Percentiles rank a stretch among this genome's conserved stretches.
phyloP scores from a whole-genome alignment of 257 asterid genomes.

The Vinca minor region DNA sequence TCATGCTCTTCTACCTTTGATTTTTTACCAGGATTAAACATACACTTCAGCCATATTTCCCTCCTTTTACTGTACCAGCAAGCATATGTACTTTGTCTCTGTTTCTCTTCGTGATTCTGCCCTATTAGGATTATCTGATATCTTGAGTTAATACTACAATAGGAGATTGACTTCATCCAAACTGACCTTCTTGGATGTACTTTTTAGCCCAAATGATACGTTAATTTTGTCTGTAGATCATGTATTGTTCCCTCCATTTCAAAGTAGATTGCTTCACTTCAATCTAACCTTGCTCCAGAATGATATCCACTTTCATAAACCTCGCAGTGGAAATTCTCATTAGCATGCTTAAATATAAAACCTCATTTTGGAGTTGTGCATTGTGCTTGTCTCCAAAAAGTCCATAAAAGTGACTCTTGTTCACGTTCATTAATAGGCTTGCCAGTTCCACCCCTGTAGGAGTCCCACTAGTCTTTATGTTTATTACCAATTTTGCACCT shows the following conservation, averaged over 20 bases:
- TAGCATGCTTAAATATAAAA: not conserved
- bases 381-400: not conserved
- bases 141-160: not conserved
- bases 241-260: not conserved
- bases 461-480: not conserved
- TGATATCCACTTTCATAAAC: not conserved
- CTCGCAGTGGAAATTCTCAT: not conserved
- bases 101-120: not conserved
- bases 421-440: not conserved
- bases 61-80: not conserved
- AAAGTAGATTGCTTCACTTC: not conserved
- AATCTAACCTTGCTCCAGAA: not conserved
- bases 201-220: not conserved
- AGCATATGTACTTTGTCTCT: not conserved
- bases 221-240: not conserved
- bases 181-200: not conserved
- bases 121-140: not conserved
- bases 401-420: not conserved
- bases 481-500: not conserved
- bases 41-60: not conserved
- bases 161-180: not conserved
- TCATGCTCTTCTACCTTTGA: not conserved
- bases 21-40: not conserved
- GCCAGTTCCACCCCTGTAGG: not conserved
- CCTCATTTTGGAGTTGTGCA: not conserved